Conservation (phyloP, 192 early-diverging fungal species). For the Tieghemiomyces parasiticus region DNA sequence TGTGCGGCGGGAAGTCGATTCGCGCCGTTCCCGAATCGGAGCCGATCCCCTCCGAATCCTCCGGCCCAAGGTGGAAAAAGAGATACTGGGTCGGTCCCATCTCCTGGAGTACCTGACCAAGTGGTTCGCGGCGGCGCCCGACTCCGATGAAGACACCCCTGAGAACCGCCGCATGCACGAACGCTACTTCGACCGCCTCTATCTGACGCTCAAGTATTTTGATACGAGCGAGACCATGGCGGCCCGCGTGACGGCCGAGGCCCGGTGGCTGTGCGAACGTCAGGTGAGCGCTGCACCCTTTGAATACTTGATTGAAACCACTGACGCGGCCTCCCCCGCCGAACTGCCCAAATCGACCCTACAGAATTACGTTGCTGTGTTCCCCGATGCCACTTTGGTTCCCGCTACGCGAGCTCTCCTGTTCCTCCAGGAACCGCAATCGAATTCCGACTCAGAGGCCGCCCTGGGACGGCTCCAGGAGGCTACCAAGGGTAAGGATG, state of each 20-base stretch:
- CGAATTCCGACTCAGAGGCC: neutral
- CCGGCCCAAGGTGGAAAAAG: conserved; percentile 39
- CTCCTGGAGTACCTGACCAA: conserved; percentile 20
- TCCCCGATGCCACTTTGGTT: neutral
- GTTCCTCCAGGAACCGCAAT: neutral
- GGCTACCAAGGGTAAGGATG: neutral
- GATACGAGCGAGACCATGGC: neutral
- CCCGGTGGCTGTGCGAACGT: neutral
- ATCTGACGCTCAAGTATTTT: neutral
- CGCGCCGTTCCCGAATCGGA: conserved; percentile 48
- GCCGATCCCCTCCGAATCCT: conserved; percentile 45
- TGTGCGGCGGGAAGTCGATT: conserved; percentile 40
- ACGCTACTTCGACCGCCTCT: conserved; percentile 14
- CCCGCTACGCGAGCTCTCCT: neutral
- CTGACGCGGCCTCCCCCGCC: neutral
- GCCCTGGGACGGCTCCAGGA: neutral
- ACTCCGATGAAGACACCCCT: conserved; percentile 1
- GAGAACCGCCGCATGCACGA: conserved; percentile 13
- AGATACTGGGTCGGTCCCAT: conserved; percentile 45
- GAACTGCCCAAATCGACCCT: neutral
- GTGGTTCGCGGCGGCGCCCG: conserved; percentile 13
- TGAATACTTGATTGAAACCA: conserved; percentile 18
- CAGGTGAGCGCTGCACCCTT: conserved; percentile 17
- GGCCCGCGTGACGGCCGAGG: conserved; percentile 13
- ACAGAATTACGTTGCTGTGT: neutral